Evolutionary conservation across 805 yeast genomes (phyloP), one percentile per base, ranked within the genome.

Genomic region (Schwanniomyces polymorphus): DNA sequence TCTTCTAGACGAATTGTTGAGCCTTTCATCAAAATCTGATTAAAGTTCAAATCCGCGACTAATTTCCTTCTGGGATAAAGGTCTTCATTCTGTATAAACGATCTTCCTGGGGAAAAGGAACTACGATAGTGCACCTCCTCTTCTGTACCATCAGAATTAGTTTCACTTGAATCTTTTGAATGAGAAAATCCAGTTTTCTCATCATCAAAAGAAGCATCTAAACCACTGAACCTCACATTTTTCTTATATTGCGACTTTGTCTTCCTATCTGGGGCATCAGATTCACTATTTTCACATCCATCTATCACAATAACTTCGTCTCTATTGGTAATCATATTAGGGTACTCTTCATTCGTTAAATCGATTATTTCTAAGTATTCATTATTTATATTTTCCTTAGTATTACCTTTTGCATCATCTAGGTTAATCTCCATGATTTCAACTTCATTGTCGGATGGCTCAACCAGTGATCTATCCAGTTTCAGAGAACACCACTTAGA

Each of bases 391-490:
- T 5, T 21, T 21, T n/a, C 5, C 2, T 16, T 34, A 16, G 18
- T 23, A 11, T 14, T 8, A 9, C 6, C 14, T 6, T 12, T 21
- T 6, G 27, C 9, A 37, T 18, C 39, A 21, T 37, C 27, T n/a
- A 21, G 58, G 5, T 57, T 48, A 2, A 68, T 48, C 3, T 65
- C 69, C 0, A 66, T 53, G 3, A 74, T 57, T 1, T 68, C 74
- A 27, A 79, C 55, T 4, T 80, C 86, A n/a, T 69, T 70, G 27
- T 71, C 75, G 2, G 59, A 56, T 0, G 82, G 81, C 17, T 68
- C 67, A 3, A 67, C 68, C 5, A 59, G 68, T 8, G 55, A 55
- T 8, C 50, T 57, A 2, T 45, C 55, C 16, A 47, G 56, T 11
- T 45, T 57, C 43, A 45, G 47, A 10, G 59, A 57, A 51, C 86